Evolutionary conservation across 768 basidiomycete genomes (phyloP), one percentile per base, ranked within the genome.

Genomic region (Leucosporidium yakuticum): DNA sequence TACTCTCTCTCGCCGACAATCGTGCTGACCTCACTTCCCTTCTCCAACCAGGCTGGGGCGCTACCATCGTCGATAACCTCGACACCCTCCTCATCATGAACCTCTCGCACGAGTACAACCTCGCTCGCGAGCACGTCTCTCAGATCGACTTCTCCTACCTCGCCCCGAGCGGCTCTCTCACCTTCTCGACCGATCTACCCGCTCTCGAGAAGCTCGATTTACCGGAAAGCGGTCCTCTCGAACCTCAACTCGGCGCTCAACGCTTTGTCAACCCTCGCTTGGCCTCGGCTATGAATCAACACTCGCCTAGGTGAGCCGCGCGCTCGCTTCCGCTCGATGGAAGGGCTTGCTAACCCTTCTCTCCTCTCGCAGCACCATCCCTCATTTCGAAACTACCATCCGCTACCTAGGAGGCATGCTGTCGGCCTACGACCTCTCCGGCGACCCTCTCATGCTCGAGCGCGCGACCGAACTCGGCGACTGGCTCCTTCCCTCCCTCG

Each of bases 391-490:
- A 69, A 81, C 80, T 11, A 78, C 76, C 7, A 82, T 82, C 60
- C 76, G 81, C 7, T 82, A 81, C 61, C 77, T 82, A 51, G 81
- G 81, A 23, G 80, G 80, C 19, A 58, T 82, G 20, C 63, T 81
- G 4, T 76, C 79, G 0, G 80, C 80, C 1, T 80, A 79, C 69
- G 81, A 82, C 64, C 73, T 81, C 20, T 79, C 79, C 4, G 78
- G 78, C 20, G 81, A 82, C 67, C 62, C 74, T 8, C 71, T 82
- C 36, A 74, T 82, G 72, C 68, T 81, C 34, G 76, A 79, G 12
- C 63, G 81, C 50, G 80, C 80, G 1, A 76, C 75, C n/a, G 80
- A 81, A 27, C 72, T 82, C 12, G 80, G 75, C 3, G 75, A 78
- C 34, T 75, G 79, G 27, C 67, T 81, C n/a, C 75, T 73, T 3